Evolutionary conservation across 2,329 filamentous ascomycete genomes (phyloP).

Genomic region (Gliomastix tumulicola): DNA sequence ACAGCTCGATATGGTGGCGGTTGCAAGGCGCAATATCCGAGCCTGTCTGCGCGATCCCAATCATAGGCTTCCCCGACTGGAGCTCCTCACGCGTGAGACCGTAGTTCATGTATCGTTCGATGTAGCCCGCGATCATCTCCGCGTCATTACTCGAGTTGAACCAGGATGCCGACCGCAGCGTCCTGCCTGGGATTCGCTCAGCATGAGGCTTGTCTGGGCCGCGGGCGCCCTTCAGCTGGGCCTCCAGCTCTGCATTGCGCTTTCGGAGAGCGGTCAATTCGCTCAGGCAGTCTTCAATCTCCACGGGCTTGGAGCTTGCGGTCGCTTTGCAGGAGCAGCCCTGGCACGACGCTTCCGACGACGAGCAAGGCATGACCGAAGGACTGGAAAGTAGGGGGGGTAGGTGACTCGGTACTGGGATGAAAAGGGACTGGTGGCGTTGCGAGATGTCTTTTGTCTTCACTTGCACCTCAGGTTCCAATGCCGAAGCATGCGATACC

Average conservation of each 20-base stretch:
- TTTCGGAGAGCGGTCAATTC: not conserved
- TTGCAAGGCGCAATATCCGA: constrained; percentile 44
- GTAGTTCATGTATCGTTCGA: constrained; percentile 43
- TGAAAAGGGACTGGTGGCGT: too few relatives aligned
- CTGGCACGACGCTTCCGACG: too few relatives aligned
- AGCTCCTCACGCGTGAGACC: constrained; percentile 41
- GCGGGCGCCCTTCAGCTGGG: not conserved
- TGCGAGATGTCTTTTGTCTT: too few relatives aligned
- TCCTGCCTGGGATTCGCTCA: not conserved
- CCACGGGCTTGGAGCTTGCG: too few relatives aligned
- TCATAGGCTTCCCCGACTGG: constrained; percentile 39
- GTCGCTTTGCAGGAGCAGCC: too few relatives aligned
- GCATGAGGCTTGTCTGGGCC: not conserved
- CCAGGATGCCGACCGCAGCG: constrained; percentile 7
- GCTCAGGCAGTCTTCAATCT: not conserved
- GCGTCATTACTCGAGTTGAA: constrained; percentile 7
- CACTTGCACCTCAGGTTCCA: too few relatives aligned
- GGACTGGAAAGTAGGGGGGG: too few relatives aligned
- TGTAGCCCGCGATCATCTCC: constrained; percentile 30
- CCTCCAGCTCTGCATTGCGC: not conserved
- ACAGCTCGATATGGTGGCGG: constrained; percentile 38
- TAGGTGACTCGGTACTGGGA: too few relatives aligned
- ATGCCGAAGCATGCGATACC: too few relatives aligned
- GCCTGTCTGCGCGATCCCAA: constrained; percentile 44
- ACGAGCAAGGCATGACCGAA: too few relatives aligned